A percentile compares a stretch with the other conserved stretches of the same genome.
Evolutionary conservation across 345 rosid species (phyloP).

Genomic region (Eucalyptus coolabah): DNA sequence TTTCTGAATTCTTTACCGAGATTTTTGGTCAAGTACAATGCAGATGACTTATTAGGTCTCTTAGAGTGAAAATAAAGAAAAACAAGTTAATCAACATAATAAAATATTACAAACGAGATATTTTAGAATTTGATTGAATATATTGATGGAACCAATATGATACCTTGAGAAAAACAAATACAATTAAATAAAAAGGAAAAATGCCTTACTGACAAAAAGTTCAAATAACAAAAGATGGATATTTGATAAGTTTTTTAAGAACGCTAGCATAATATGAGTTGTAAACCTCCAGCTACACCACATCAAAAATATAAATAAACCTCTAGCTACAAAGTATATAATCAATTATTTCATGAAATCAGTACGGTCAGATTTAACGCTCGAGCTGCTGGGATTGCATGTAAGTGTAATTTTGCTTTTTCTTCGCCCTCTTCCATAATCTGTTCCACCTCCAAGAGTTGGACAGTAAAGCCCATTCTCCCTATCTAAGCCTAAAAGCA

Average conservation of each 20-base stretch:
- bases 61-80: background rate
- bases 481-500: background rate
- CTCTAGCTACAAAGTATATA: background rate
- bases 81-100: background rate
- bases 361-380: background rate
- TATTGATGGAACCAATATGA: background rate
- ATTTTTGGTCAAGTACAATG: background rate
- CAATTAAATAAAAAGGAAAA: background rate
- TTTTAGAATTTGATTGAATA: background rate
- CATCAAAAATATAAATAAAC: too few relatives aligned
- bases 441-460: background rate
- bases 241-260: background rate
- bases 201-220: background rate
- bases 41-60: background rate
- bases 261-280: background rate
- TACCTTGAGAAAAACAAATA: background rate
- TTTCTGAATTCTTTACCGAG: background rate
- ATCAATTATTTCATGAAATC: background rate
- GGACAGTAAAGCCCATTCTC: background rate
- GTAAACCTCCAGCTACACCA: background rate
- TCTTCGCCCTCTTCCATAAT: background rate
- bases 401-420: background rate
- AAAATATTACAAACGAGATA: background rate
- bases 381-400: background rate
- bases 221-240: background rate